Base-by-base conservation (phyloP, 306 rosid genomes). In the Pachyrhizus erosus region DNA sequence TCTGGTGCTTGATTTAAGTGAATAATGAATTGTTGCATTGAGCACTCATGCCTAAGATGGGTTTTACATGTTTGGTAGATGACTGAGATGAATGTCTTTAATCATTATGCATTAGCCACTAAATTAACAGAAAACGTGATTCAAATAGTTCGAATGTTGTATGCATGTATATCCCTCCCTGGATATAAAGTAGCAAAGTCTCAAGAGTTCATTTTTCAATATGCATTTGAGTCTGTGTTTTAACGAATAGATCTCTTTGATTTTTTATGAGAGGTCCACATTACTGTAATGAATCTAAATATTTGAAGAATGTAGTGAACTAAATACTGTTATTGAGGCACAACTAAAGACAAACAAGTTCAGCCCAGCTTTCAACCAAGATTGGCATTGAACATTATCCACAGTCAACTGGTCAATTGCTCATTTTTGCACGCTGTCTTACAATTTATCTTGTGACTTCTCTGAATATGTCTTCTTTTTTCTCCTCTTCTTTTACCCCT, bases 371-470 rank as follows among this genome's bases (percentile, higher is more conserved):
- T 42, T 42, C 48, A 42, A 42, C 49, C 15, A 43, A 40, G 12
- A 40, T 12, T 2, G 1, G 12, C 8, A 40, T 40, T 40, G 12
- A 40, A 40, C 45, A 40, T 40, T 40, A 40, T 40, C 45, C 11
- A 9, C 45, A 8, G 11, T 20, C 57, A 17, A n/a, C 18, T n/a
- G 1, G 11, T 20, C 57, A 17, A n/a, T 51, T n/a, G 1, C 9
- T 5, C 58, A n/a, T 51, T 17, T 51, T 51, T 21, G 57, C 23
- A 51, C 7, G 57, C 21, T 51, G 54, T 17, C 57, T 55, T 73
- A 62, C 31, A 51, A 39, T 61, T 70, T 68, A 67, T 70, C 74
- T 84, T 51, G 10, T 57, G 67, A 51, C 58, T 20, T 54, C 12
- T 54, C 12, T n/a, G 23, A 54, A 54, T 70, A 54, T 46, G 39